Conservation (phyloP, 2,329 filamentous ascomycete species). For the Paradendryphiella salina region DNA sequence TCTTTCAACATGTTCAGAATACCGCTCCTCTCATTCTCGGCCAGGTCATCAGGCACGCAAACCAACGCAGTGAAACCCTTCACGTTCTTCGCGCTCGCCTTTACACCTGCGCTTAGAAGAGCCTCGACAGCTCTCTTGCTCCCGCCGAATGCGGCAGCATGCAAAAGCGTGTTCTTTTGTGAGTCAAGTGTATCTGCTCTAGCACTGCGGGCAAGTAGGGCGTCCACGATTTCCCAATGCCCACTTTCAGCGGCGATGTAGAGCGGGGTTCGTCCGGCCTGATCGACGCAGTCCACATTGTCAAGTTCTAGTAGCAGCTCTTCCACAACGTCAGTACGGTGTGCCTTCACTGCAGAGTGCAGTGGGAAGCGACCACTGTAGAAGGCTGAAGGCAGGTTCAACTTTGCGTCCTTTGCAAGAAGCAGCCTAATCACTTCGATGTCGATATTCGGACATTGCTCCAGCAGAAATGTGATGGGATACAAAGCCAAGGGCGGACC, state of each 20-base stretch:
- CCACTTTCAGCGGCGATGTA: slow-evolving; percentile 28
- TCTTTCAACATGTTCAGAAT: slow-evolving; percentile 29
- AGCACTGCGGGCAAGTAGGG: slow-evolving; percentile 25
- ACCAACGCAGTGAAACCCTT: slow-evolving; percentile 23
- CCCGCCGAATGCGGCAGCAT: slow-evolving; percentile 25
- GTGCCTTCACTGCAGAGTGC: slow-evolving; percentile 32
- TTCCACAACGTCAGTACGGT: slow-evolving; percentile 31
- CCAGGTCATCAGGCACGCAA: slow-evolving; percentile 16
- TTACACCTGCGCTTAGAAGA: slow-evolving; percentile 28
- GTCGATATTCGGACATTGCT: slow-evolving; percentile 26
- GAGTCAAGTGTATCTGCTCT: slow-evolving; percentile 20
- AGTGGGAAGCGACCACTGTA: slow-evolving; percentile 33
- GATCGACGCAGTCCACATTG: slow-evolving; percentile 25
- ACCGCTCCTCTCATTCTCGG: slow-evolving; percentile 23
- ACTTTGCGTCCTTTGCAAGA: slow-evolving; percentile 25
- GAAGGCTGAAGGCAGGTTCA: slow-evolving; percentile 25
- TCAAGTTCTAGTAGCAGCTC: slow-evolving; percentile 25
- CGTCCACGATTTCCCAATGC: slow-evolving; percentile 25
- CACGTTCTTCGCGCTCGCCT: slow-evolving; percentile 19
- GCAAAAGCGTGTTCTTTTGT: slow-evolving; percentile 29
- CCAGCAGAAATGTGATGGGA: slow-evolving; percentile 32
- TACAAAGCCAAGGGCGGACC: slow-evolving; percentile 18
- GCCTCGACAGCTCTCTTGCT: slow-evolving; percentile 16
- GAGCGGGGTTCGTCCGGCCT: slow-evolving; percentile 25
- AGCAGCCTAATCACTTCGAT: slow-evolving; percentile 29